phyloP scores from a whole-genome alignment of 805 yeast genomes.

The Kluyveromyces starmeri region DNA sequence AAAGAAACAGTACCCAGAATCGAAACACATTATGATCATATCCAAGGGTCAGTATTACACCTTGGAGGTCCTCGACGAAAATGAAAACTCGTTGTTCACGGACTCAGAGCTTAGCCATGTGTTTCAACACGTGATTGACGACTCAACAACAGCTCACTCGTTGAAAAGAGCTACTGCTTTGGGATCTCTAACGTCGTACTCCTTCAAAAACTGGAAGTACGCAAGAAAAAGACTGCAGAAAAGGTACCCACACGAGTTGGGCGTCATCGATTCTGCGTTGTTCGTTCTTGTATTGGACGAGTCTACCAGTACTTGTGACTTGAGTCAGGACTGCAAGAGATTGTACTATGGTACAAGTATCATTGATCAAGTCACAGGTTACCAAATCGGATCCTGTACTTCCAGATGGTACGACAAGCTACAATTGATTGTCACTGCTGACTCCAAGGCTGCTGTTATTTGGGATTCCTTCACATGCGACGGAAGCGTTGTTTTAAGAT shows the following conservation, averaged over 20 bases:
- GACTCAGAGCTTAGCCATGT: slow-evolving; percentile 59
- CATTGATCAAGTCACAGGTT: slow-evolving; percentile 55
- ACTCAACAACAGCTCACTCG: slow-evolving; percentile 51
- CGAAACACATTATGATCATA: slow-evolving; percentile 67
- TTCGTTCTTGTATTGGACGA: slow-evolving; percentile 78
- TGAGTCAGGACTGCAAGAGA: slow-evolving; percentile 37
- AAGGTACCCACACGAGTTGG: slow-evolving; percentile 31
- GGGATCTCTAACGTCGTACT: slow-evolving; percentile 83
- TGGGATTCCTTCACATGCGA: slow-evolving; percentile 90
- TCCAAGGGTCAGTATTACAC: slow-evolving; percentile 82
- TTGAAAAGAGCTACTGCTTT: slow-evolving; percentile 59
- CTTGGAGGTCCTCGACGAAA: slow-evolving; percentile 69
- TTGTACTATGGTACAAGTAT: slow-evolving; percentile 75
- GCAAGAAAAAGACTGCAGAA: slow-evolving; percentile 45
- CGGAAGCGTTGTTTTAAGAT: slow-evolving; percentile 84
- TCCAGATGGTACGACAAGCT: slow-evolving; percentile 91
- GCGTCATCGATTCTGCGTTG: slow-evolving; percentile 62
- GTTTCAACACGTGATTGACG: slow-evolving; percentile 57
- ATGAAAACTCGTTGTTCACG: slow-evolving; percentile 55
- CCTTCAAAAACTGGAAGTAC: slow-evolving; percentile 74
- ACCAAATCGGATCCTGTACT: slow-evolving; percentile 86
- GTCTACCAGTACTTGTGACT: slow-evolving; percentile 30
- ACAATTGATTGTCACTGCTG: slow-evolving; percentile 74
- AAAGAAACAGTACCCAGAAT: slow-evolving; percentile 54
- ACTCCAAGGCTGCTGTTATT: slow-evolving; percentile 82